A percentile compares a stretch with the other conserved stretches of the same genome.
phyloP scores from a whole-genome alignment of 495 filamentous ascomycete genomes.

The Penicillium desertorum region DNA sequence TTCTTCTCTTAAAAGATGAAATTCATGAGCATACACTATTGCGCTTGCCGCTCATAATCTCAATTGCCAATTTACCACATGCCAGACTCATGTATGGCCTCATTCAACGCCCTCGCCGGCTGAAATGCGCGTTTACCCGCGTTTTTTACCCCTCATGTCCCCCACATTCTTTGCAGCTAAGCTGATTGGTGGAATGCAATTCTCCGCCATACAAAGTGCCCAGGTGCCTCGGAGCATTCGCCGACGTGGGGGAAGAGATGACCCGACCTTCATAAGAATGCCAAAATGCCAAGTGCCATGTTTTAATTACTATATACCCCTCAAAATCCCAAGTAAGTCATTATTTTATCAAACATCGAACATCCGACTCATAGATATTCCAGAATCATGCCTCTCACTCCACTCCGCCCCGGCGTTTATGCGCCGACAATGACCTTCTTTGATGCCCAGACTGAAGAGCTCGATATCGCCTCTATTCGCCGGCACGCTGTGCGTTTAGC shows the following conservation, averaged over 20 bases:
- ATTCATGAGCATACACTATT: neutral
- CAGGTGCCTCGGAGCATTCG: slow-evolving; percentile 22
- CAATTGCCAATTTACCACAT: neutral
- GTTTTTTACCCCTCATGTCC: slow-evolving; percentile 14
- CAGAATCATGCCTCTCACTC: slow-evolving; percentile 46
- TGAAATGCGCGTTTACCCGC: neutral
- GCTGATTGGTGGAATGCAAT: slow-evolving; percentile 28
- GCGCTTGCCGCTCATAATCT: neutral
- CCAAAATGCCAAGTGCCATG: neutral
- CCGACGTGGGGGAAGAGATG: slow-evolving; percentile 31
- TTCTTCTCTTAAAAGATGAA: neutral
- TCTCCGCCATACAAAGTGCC: slow-evolving; percentile 25
- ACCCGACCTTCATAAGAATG: neutral
- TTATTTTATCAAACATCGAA: neutral
- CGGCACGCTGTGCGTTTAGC: slow-evolving; percentile 80
- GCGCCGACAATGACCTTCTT: slow-evolving; percentile 92
- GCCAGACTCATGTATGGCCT: neutral
- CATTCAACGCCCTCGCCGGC: neutral
- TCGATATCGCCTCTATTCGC: slow-evolving; percentile 77
- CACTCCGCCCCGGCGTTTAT: slow-evolving; percentile 82
- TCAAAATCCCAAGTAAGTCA: neutral
- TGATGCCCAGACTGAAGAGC: slow-evolving; percentile 73
- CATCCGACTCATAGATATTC: slow-evolving; percentile 1
- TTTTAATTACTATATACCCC: slow-evolving; percentile 10
- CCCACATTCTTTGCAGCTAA: slow-evolving; percentile 19